A percentile compares a stretch with the other conserved stretches of the same genome.
Conservation (phyloP, 805 yeast genomes). For the Starmerella apicola region DNA sequence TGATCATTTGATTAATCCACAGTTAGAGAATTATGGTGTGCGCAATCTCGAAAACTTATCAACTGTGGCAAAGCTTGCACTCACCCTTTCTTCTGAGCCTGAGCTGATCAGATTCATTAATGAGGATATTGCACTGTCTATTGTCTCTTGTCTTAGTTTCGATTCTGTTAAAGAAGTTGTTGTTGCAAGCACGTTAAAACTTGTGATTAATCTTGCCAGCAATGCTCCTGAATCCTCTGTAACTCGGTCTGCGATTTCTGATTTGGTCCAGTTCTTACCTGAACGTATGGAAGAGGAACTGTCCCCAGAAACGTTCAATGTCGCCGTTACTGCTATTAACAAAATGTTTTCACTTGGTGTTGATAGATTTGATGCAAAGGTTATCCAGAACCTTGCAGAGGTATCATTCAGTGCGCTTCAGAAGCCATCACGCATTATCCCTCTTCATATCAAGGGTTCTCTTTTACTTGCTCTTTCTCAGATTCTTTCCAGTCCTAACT, state of each 20-base stretch:
- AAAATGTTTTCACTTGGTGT: slow-evolving; percentile 42
- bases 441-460: slow-evolving; percentile 40
- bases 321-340: slow-evolving; percentile 18
- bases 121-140: slow-evolving; percentile 40
- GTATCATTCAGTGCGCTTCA: slow-evolving; percentile 52
- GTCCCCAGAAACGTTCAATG: slow-evolving; percentile 9
- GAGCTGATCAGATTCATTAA: slow-evolving; percentile 45
- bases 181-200: slow-evolving; percentile 46
- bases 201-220: slow-evolving; percentile 18
- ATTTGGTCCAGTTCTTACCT: slow-evolving; percentile 5
- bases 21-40: slow-evolving; percentile 52
- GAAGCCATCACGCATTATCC: slow-evolving; percentile 42
- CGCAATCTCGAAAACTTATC: slow-evolving; percentile 81
- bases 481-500: slow-evolving; percentile 33
- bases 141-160: slow-evolving; percentile 43
- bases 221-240: background rate
- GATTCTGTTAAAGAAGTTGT: slow-evolving; percentile 57
- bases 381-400: slow-evolving; percentile 40
- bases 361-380: slow-evolving; percentile 42
- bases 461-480: slow-evolving; percentile 46
- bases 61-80: slow-evolving; percentile 53
- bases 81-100: slow-evolving; percentile 41
- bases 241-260: background rate
- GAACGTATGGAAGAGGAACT: slow-evolving; percentile 12
- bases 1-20: slow-evolving; percentile 44